Percentiles rank a stretch among this genome's conserved stretches.
Evolutionary conservation across 139 green algal species (phyloP).

Genomic region (Limnomonas spitsbergensis): DNA sequence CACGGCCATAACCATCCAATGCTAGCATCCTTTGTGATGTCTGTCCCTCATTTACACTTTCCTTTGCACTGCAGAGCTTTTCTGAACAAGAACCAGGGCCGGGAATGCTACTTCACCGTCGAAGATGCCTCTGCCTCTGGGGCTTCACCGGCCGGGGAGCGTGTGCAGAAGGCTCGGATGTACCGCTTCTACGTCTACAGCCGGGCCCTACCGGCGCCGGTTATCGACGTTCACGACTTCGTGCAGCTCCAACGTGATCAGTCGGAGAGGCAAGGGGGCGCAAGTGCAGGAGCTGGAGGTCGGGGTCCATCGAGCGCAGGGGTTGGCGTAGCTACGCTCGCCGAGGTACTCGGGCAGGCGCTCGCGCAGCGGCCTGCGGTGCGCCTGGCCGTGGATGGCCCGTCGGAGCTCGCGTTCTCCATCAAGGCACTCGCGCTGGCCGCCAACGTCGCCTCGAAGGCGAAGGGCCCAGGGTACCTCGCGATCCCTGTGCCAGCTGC

Average conservation of each 20-base stretch:
- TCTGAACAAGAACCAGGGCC: no score
- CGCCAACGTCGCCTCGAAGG: neutral
- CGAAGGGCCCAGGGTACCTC: neutral
- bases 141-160: no score
- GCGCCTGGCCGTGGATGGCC: neutral
- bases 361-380: neutral
- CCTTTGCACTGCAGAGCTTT: no score
- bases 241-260: neutral
- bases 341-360: neutral
- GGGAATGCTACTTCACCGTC: no score
- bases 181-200: neutral
- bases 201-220: neutral
- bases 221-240: neutral
- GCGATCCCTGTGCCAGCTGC: no score
- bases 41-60: no score
- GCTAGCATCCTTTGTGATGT: no score
- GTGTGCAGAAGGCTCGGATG: no score
- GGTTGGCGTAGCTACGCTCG: neutral
- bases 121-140: no score
- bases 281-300: neutral
- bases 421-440: neutral
- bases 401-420: neutral
- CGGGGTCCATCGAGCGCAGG: no score
- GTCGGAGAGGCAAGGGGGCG: neutral
- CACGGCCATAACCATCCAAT: no score